These are phyloP conservation scores for Taxillus chinensis DNA, from an alignment of 164 flowering plant species.

Conservation along the genomic window DNA sequence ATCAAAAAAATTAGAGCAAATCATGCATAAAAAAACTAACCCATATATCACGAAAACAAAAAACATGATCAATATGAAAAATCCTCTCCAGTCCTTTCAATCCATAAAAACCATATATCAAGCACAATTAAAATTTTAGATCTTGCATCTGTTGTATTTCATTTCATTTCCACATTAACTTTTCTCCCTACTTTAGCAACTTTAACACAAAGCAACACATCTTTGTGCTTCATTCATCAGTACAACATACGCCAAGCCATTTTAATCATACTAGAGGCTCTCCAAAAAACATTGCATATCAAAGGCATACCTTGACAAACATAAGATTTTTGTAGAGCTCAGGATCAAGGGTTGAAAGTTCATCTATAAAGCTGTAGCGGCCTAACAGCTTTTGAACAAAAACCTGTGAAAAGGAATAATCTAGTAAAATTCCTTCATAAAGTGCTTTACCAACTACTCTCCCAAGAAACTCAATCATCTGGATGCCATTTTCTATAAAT, in stretches of 20 bases:
- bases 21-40: not conserved
- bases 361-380: conserved; percentile 98
- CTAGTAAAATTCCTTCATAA: conserved; percentile 95
- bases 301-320: conserved; percentile 79
- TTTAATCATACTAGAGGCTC: not conserved
- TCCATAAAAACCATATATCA: too few species aligned
- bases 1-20: conserved; percentile 2
- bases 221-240: not conserved
- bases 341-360: conserved; percentile 89
- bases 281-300: not conserved
- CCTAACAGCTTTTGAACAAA: conserved; percentile 95
- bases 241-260: not conserved
- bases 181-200: too few species aligned
- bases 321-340: conserved; percentile 92
- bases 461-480: conserved; percentile 97
- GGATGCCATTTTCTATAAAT: conserved; percentile 68
- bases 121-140: too few species aligned
- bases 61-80: too few species aligned
- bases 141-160: too few species aligned
- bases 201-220: too few species aligned
- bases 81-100: too few species aligned
- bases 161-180: too few species aligned
- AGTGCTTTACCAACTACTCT: conserved; percentile 98
- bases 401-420: conserved; percentile 93
- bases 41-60: not conserved